Conservation (phyloP, 208 protist species). For the Borovskyia barvae region DNA sequence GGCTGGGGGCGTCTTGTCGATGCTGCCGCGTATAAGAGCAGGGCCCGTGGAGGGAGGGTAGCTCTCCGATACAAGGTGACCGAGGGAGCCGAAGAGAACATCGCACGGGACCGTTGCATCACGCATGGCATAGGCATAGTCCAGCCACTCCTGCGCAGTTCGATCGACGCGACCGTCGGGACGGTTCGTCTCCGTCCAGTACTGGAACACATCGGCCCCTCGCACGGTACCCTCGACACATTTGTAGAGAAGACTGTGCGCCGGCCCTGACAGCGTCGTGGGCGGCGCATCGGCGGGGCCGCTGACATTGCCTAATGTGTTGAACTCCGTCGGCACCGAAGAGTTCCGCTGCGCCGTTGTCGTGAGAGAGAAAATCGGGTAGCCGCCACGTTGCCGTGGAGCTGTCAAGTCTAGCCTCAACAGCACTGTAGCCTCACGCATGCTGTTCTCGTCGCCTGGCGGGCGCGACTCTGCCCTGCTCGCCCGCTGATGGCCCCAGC, state of each 20-base stretch:
- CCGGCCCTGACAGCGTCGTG: not conserved
- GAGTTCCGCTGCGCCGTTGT: not conserved
- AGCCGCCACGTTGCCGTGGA: conserved; percentile 49
- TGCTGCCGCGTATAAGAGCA: not conserved
- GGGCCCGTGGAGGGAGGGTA: not conserved
- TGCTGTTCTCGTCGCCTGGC: not conserved
- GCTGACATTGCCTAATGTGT: not conserved
- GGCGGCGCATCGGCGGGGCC: not conserved
- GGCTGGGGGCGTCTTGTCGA: not conserved
- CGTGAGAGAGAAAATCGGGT: conserved; percentile 16
- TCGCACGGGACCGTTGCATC: conserved; percentile 58
- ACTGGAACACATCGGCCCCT: conserved; percentile 63
- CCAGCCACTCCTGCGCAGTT: conserved; percentile 67
- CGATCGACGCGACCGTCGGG: conserved; percentile 50
- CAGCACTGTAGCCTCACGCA: conserved; percentile 31
- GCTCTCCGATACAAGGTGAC: conserved; percentile 31
- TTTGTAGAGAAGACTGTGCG: conserved; percentile 42
- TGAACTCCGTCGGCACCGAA: not conserved
- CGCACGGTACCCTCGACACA: conserved; percentile 61
- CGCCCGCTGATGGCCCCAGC: conserved; percentile 27
- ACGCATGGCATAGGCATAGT: conserved; percentile 51
- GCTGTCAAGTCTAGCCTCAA: conserved; percentile 62
- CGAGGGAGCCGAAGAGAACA: conserved; percentile 66
- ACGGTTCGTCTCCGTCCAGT: conserved; percentile 76
- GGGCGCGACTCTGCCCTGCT: not conserved